Base-by-base conservation (phyloP, 805 yeast species). In the Metschnikowia colocasiae region DNA sequence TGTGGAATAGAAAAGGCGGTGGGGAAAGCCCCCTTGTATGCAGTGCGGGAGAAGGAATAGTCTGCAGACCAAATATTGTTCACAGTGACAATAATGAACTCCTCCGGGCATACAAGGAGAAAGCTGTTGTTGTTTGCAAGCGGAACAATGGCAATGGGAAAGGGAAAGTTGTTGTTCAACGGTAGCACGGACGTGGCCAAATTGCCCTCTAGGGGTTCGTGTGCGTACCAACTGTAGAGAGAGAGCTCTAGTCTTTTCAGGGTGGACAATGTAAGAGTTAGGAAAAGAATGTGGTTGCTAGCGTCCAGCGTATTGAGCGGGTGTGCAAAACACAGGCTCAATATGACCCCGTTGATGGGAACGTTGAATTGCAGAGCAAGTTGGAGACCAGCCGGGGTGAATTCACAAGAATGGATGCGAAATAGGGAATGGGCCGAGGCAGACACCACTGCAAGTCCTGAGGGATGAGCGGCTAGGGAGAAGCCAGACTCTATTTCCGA, bases 61-160 rank as follows among this genome's bases (percentile, higher is more conserved):
- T 74, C 74, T 0, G 78, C 82, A 4, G 81, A 74, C 18, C 75
- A 57, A 2, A 79, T 71, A 41, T 76, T 73, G 49, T 75, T 76
- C 3, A 73, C 58, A 4, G 72, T 65, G 2, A 76, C 62, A 0
- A 74, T 48, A 4, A 65, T 55, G 3, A 78, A 43, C 25, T 60
- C 62, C 2, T 62, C 53, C 16, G 66, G 64, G 44, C 61, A 57
- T 6, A 76, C 68, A 48, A 74, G 67, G 18, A 78, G 56, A 27
- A 76, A 73, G 9, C 69, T 61, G 19, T 60, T 60, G 50, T 60
- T 61, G 13, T 64, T 61, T 6, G 65, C 59, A 19, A 74, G 57
- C 0, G 82, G 75, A 0, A 74, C 55, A 2, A 73, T 59, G 43
- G 74, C 70, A 5, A 74, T 60, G 0, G 82, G 82, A 3, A 75